Conservation (phyloP, 768 basidiomycete species). For the Chlorophyllum brunneum region DNA sequence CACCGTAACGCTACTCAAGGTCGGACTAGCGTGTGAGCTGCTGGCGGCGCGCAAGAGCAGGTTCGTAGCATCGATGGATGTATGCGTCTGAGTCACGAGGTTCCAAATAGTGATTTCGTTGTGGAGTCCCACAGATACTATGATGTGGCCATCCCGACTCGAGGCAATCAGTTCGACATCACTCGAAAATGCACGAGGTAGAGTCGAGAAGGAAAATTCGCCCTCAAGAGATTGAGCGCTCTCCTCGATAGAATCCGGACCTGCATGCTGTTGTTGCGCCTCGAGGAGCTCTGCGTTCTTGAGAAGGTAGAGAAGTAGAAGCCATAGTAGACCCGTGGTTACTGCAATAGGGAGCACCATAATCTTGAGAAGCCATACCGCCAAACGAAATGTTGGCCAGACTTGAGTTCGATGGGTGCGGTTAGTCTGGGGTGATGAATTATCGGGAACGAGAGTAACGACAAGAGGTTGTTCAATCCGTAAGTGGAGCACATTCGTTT, state of each 20-base stretch:
- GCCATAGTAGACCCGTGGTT: conserved; percentile 72
- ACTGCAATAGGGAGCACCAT: conserved; percentile 80
- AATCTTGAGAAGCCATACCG: conserved; percentile 78
- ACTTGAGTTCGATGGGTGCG: conserved; percentile 38
- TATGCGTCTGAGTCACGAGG: conserved; percentile 34
- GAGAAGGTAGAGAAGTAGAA: conserved; percentile 77
- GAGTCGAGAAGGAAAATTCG: conserved; percentile 55
- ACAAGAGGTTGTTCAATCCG: conserved; percentile 79
- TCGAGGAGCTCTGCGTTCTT: conserved; percentile 91
- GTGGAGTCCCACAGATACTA: conserved; percentile 72
- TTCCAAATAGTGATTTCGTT: conserved; percentile 77
- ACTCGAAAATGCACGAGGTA: conserved; percentile 77
- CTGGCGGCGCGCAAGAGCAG: conserved; percentile 47
- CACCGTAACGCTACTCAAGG: conserved; percentile 59
- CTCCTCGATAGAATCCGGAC: conserved; percentile 31
- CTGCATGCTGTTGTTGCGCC: conserved; percentile 67
- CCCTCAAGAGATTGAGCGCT: conserved; percentile 33
- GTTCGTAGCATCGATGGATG: conserved; percentile 48
- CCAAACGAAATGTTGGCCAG: conserved; percentile 46
- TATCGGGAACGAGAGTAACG: conserved; percentile 56
- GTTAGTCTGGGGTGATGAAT: conserved; percentile 21
- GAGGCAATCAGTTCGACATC: conserved; percentile 81
- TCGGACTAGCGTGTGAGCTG: conserved; percentile 43
- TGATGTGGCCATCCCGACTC: conserved; percentile 60
- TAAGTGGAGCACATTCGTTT: conserved; percentile 53